phyloP scores from a whole-genome alignment of 129 eudicot species.

The carrot (Daucus carota) region DH1_v3.0 NC_030386.2:7624501-7625000 shows the following conservation, averaged over 20 bases:
- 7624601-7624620: neutral
- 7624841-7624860: neutral
- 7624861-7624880: neutral
- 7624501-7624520: neutral
- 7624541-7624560: neutral
- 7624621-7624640: neutral
- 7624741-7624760: slow-evolving; percentile 83
- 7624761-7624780: slow-evolving; percentile 94
- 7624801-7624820: neutral
- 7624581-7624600: neutral
- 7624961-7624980: neutral
- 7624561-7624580: neutral
- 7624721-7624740: slow-evolving; percentile 47
- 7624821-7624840: neutral
- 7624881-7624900: neutral
- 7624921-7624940: too few relatives aligned
- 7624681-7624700: neutral
- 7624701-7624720: neutral
- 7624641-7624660: neutral
- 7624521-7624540: neutral
- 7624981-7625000: neutral
- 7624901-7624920: too few relatives aligned
- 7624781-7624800: slow-evolving; percentile 81
- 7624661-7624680: neutral
- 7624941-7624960: neutral